These are phyloP conservation scores for Nephelium lappaceum DNA, from an alignment of 345 rosid species.

Conservation along the genomic window DNA sequence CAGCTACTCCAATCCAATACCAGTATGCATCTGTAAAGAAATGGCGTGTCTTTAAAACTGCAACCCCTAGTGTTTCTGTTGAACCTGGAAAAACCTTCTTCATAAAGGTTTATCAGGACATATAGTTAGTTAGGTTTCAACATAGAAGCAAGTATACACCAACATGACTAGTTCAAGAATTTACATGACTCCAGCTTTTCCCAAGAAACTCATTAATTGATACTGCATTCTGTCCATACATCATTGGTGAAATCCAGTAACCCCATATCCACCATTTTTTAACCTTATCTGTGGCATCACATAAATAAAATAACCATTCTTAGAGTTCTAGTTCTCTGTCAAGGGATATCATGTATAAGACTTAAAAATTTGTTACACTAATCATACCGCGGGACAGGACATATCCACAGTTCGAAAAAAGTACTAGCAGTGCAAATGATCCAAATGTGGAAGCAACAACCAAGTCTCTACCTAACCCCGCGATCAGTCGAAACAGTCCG, in stretches of 20 bases:
- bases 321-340: not conserved
- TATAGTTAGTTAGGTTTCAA: not conserved
- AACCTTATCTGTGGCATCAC: conserved; percentile 50
- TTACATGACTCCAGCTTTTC: conserved; percentile 63
- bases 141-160: not conserved
- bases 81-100: conserved; percentile 27
- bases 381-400: conserved; percentile 56
- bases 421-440: conserved; percentile 49
- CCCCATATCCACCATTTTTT: conserved; percentile 96
- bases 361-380: not conserved
- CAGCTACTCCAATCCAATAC: conserved; percentile 77
- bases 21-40: conserved; percentile 47
- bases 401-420: conserved; percentile 65
- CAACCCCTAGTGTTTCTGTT: conserved; percentile 43
- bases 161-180: conserved; percentile 20
- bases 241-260: conserved; percentile 77
- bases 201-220: conserved; percentile 71
- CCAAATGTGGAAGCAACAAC: conserved; percentile 65
- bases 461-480: conserved; percentile 63
- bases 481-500: conserved; percentile 59
- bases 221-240: conserved; percentile 79
- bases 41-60: conserved; percentile 47
- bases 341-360: not conserved
- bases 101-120: not conserved
- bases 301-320: not conserved